phyloP scores from a whole-genome alignment of 768 basidiomycete species.

The Hemileccinum impolitum region DNA sequence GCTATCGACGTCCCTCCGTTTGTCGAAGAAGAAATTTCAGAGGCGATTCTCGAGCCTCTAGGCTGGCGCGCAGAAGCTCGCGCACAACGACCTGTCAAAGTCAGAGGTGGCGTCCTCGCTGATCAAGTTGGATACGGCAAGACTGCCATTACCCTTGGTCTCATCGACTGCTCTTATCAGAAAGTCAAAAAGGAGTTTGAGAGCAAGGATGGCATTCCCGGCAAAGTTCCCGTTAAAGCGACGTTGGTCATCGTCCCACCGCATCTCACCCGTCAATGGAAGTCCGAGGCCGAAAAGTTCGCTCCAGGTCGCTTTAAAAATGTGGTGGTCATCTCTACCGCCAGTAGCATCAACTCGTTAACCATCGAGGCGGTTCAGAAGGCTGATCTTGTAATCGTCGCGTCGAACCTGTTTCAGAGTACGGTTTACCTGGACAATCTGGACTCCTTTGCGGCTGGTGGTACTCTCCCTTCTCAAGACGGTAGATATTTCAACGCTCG shows the following conservation, averaged over 20 bases:
- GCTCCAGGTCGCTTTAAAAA: conserved; percentile 42
- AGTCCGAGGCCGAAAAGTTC: conserved; percentile 82
- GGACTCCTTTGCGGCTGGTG: conserved; percentile 63
- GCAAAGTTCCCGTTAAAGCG: conserved; percentile 75
- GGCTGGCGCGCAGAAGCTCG: conserved; percentile 96
- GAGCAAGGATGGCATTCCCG: conserved; percentile 41
- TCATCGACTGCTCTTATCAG: conserved; percentile 71
- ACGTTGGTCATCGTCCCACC: conserved; percentile 86
- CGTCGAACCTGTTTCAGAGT: conserved; percentile 84
- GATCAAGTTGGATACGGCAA: conserved; percentile 98
- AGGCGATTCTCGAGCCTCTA: conserved; percentile 79
- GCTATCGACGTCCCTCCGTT: conserved; percentile 61
- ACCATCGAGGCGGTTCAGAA: conserved; percentile 73
- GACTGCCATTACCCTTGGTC: conserved; percentile 89
- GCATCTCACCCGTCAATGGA: conserved; percentile 89
- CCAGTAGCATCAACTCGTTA: conserved; percentile 64
- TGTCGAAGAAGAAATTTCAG: conserved; percentile 91
- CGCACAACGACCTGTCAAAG: conserved; percentile 67
- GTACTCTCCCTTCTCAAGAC: conserved; percentile 68
- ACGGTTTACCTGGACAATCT: conserved; percentile 73
- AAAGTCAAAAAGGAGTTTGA: conserved; percentile 56
- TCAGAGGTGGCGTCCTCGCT: conserved; percentile 89
- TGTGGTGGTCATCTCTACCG: conserved; percentile 64
- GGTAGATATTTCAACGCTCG: conserved; percentile 90
- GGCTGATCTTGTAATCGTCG: conserved; percentile 84